Percentiles rank a stretch among this genome's conserved stretches.
These are phyloP conservation scores for Chlorencoelia australis DNA, from an alignment of 2,329 filamentous ascomycete genomes.

Conservation along the genomic window DNA sequence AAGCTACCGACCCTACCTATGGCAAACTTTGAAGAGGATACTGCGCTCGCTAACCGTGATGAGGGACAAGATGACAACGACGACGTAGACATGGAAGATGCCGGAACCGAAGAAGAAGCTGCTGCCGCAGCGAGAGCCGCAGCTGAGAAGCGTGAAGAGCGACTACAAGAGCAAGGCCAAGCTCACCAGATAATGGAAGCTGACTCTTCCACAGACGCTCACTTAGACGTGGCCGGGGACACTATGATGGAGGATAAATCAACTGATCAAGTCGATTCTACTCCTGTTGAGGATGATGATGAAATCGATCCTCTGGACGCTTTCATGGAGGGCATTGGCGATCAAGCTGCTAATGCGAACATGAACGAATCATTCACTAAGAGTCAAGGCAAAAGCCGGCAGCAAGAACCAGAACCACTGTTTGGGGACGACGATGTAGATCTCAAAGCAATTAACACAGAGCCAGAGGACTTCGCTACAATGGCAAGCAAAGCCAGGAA, in stretches of 20 bases:
- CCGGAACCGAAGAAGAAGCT: conserved; percentile 76
- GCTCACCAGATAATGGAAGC: conserved; percentile 25
- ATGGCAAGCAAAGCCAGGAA: conserved; percentile 54
- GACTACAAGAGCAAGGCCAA: conserved; percentile 37
- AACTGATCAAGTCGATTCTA: conserved; percentile 14
- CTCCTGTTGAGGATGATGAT: conserved; percentile 49
- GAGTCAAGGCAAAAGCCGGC: conserved; percentile 34
- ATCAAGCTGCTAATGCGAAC: conserved; percentile 36
- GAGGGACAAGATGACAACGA: conserved; percentile 45
- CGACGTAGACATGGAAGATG: conserved; percentile 66
- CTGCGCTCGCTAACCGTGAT: conserved; percentile 45
- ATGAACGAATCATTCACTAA: conserved; percentile 21
- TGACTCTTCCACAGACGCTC: conserved; percentile 36
- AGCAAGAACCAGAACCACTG: conserved; percentile 69
- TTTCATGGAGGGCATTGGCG: conserved; percentile 68
- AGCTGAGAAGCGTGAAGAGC: conserved; percentile 72
- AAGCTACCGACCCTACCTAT: conserved; percentile 73
- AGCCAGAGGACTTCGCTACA: conserved; percentile 54
- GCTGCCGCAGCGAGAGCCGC: conserved; percentile 77
- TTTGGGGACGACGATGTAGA: conserved; percentile 77
- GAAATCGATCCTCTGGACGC: conserved; percentile 85
- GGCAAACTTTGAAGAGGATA: conserved; percentile 47
- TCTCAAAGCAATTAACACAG: conserved; percentile 51
- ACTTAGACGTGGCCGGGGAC: conserved; percentile 29
- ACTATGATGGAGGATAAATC: conserved; percentile 27